Evolutionary conservation across 2,329 filamentous ascomycete genomes (phyloP), one percentile per base, ranked within the genome.

Genomic region (Epicoccum sorghinum): DNA sequence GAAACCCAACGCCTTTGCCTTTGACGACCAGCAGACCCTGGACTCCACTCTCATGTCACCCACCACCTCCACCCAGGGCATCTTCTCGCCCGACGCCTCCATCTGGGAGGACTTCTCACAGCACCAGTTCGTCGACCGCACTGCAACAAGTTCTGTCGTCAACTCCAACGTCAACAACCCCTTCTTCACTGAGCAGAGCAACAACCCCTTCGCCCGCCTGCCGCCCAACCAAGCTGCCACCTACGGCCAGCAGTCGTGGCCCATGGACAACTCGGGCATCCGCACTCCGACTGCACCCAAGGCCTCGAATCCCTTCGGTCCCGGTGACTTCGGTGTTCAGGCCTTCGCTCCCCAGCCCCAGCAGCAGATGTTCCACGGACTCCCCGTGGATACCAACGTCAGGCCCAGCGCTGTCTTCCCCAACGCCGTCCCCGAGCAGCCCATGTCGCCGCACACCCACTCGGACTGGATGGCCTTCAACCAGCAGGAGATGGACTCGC

Each of bases 261-360:
- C 86, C 44, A 82, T 77, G 38, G 82, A 86, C 64, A 80, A 79
- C 65, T 89, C 89, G 24, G 89, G 86, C 47, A 85, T 90, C 58
- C 88, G 86, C 73, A 93, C 90, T 6, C 89, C 89, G 13, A 85
- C 91, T 57, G 86, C 86, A 57, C 80, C 85, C 60, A 92, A 90
- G 69, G 86, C 86, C 47, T 89, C 90, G 67, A 88, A 90, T 66
- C 83, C 86, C 40, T 85, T 83, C 66, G 76, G 79, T 33, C 70
- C 72, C 30, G 74, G 78, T 35, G 80, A 83, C 42, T 80, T 80
- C 66, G 80, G 83, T 48, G 64, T 61, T 71, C 59, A 78, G 61
- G 72, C 48, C 75, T 79, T 70, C 66, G 78, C 57, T 68, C 75
- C 55, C 69, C 78, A 67, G 66, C 63, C 66, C 71, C 61, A 78